Conservation (phyloP, 1,139 yeast species). For the Diutina scorzettiae region DNA sequence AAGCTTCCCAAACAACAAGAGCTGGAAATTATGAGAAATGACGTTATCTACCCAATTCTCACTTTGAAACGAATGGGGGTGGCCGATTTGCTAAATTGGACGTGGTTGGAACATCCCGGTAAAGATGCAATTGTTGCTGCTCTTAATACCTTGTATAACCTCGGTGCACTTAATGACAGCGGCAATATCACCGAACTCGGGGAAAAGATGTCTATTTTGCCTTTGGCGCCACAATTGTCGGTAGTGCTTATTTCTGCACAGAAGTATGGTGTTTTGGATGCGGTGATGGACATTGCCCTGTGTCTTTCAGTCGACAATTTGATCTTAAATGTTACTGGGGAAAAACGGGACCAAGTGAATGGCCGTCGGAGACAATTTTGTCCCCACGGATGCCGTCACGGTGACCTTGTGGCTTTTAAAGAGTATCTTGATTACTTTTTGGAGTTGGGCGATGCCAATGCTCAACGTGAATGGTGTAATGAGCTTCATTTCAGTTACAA, state of each 20-base stretch:
- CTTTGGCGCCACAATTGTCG: slow-evolving; percentile 86
- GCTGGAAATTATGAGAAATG: slow-evolving; percentile 83
- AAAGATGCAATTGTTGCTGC: slow-evolving; percentile 67
- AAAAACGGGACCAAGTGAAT: slow-evolving; percentile 70
- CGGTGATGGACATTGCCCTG: slow-evolving; percentile 80
- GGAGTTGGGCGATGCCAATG: slow-evolving; percentile 29
- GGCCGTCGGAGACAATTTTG: slow-evolving; percentile 49
- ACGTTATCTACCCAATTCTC: slow-evolving; percentile 71
- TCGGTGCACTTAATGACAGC: slow-evolving; percentile 65
- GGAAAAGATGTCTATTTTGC: slow-evolving; percentile 73
- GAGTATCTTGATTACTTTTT: slow-evolving; percentile 60
- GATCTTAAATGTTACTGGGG: slow-evolving; percentile 53
- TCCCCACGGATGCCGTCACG: slow-evolving; percentile 57
- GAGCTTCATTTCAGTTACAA: slow-evolving; percentile 64
- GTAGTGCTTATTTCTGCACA: slow-evolving; percentile 70
- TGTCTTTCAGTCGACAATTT: slow-evolving; percentile 90
- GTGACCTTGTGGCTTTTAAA: slow-evolving; percentile 76
- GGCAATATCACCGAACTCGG: slow-evolving; percentile 77
- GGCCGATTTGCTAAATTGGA: slow-evolving; percentile 73
- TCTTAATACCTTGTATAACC: slow-evolving; percentile 60
- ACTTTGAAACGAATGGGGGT: slow-evolving; percentile 78
- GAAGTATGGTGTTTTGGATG: slow-evolving; percentile 41
- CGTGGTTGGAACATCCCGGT: slow-evolving; percentile 90
- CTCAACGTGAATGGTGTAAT: slow-evolving; percentile 71
- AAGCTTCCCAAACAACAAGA: slow-evolving; percentile 70